A percentile compares a stretch with the other conserved stretches of the same genome.
phyloP scores from a whole-genome alignment of 345 rosid genomes.

The Conringia planisiliqua region DNA sequence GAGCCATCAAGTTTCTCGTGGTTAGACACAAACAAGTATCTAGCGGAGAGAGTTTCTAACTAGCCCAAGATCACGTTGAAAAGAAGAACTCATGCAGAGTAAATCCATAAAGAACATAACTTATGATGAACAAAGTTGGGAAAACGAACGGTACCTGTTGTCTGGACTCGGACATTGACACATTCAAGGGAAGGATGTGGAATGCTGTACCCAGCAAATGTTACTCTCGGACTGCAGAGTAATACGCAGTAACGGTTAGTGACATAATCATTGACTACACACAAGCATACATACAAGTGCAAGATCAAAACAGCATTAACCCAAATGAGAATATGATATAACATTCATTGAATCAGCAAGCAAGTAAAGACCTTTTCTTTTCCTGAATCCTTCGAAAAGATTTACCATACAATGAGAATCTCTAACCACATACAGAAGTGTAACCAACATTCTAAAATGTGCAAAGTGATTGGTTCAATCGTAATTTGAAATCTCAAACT shows the following conservation, averaged over 20 bases:
- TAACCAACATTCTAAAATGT: background rate
- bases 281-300: background rate
- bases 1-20: background rate
- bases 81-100: background rate
- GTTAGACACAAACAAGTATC: background rate
- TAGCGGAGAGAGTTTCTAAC: background rate
- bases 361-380: background rate
- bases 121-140: background rate
- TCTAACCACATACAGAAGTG: background rate
- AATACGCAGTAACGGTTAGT: background rate
- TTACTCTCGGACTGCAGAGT: slow-evolving; percentile 74
- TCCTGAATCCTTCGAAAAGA: background rate
- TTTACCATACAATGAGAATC: background rate
- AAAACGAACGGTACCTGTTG: slow-evolving; percentile 61
- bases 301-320: background rate
- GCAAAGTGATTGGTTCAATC: background rate
- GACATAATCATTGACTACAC: background rate
- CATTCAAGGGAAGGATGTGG: slow-evolving; percentile 90
- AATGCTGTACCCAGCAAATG: slow-evolving; percentile 70
- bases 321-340: background rate
- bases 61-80: background rate
- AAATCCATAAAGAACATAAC: background rate
- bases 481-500: background rate
- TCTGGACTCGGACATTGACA: slow-evolving; percentile 78
- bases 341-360: background rate